phyloP scores from a whole-genome alignment of 176 grass and related monocot genomes.

The Cenchrus purpureus region DNA sequence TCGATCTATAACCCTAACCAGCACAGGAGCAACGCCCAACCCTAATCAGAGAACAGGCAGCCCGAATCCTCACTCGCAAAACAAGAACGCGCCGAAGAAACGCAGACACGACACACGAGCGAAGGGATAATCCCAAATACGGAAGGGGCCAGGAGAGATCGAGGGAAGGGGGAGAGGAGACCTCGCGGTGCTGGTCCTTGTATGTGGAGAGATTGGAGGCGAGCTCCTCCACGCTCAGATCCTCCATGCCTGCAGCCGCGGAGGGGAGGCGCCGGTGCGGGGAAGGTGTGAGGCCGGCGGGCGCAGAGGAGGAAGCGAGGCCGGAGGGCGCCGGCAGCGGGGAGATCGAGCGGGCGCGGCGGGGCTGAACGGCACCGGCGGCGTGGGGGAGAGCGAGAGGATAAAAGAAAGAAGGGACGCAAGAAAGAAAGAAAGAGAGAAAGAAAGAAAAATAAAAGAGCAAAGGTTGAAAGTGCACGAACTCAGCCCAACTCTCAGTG shows the following conservation, averaged over 20 bases:
- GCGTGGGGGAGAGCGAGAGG: no score
- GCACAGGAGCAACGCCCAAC: background rate
- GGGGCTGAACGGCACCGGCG: no score
- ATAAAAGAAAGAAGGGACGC: no score
- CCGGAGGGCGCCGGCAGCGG: no score
- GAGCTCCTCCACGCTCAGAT: constrained; percentile 92
- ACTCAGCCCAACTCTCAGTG: no score
- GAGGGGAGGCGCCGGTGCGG: no score
- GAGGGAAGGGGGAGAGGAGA: constrained; percentile 5
- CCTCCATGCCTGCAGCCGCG: constrained; percentile 29
- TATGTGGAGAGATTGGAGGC: constrained; percentile 90
- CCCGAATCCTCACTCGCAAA: background rate
- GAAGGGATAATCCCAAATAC: background rate
- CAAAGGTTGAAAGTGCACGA: no score
- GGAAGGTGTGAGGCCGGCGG: no score
- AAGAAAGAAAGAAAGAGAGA: no score
- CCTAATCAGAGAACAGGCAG: constrained; percentile 34
- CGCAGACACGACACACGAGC: background rate
- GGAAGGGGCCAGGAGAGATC: background rate
- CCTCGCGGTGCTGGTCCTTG: constrained; percentile 90
- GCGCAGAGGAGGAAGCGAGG: no score
- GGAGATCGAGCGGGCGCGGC: no score
- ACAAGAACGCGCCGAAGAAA: background rate
- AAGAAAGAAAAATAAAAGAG: no score
- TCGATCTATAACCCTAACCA: constrained; percentile 28